These are phyloP conservation scores for Parsonsia alboflavescens DNA, from an alignment of 257 asterid genomes.

Conservation along the genomic window DNA sequence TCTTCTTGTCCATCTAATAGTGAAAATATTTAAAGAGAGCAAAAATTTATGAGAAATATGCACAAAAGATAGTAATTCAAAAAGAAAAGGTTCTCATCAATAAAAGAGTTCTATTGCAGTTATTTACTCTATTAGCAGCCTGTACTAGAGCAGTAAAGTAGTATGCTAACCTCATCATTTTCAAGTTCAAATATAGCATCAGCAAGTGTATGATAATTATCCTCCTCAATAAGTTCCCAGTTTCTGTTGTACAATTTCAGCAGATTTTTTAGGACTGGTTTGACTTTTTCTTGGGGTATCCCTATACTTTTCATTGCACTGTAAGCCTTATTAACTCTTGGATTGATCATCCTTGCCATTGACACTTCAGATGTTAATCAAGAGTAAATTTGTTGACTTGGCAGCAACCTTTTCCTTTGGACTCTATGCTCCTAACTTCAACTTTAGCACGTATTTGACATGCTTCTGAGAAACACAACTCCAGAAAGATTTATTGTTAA, in stretches of 20 bases:
- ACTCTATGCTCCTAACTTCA: neutral
- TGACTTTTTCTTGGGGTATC: slow-evolving; percentile 23
- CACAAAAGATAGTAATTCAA: slow-evolving; percentile 3
- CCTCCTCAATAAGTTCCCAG: slow-evolving; percentile 59
- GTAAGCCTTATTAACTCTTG: slow-evolving; percentile 29
- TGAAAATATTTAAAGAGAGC: slow-evolving; percentile 7
- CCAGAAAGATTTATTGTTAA: neutral
- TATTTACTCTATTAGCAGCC: neutral
- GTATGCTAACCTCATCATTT: slow-evolving; percentile 41
- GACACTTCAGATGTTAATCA: neutral
- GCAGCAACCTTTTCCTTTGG: too few relatives aligned
- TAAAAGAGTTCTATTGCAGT: neutral
- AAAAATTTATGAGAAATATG: slow-evolving; percentile 2
- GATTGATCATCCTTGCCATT: slow-evolving; percentile 26
- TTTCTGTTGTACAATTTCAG: slow-evolving; percentile 27
- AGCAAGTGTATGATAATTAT: slow-evolving; percentile 49
- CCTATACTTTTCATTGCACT: slow-evolving; percentile 47
- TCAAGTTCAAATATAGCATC: slow-evolving; percentile 57
- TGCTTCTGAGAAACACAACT: neutral
- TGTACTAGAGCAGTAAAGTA: neutral
- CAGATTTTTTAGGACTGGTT: slow-evolving; percentile 51
- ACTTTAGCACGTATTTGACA: neutral
- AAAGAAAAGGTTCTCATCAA: neutral
- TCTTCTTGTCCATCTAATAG: slow-evolving; percentile 20
- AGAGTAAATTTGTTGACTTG: neutral